These are phyloP conservation scores for Colletotrichum chrysophilum DNA, from an alignment of 2,329 filamentous ascomycete genomes.

Conservation along the genomic window DNA sequence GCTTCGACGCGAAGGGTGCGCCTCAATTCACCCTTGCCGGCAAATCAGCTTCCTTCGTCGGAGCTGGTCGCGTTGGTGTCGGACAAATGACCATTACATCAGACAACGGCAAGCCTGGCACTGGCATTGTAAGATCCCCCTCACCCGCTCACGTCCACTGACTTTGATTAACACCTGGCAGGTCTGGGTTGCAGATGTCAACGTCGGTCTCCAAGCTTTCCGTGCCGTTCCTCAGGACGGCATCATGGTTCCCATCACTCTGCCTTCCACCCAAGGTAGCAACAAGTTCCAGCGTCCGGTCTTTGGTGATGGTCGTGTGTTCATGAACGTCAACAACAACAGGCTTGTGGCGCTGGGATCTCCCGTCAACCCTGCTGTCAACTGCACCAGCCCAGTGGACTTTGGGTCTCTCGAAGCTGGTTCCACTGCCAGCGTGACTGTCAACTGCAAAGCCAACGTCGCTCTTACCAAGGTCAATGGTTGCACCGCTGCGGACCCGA, in stretches of 20 bases:
- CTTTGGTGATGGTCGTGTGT: slow-evolving; percentile 43
- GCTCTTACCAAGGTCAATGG: slow-evolving; percentile 39
- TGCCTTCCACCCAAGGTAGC: slow-evolving; percentile 40
- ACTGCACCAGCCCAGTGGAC: slow-evolving; percentile 42
- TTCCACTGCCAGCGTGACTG: slow-evolving; percentile 28
- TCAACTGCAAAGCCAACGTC: slow-evolving; percentile 43
- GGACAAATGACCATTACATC: slow-evolving; percentile 41
- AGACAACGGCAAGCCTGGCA: slow-evolving; percentile 37
- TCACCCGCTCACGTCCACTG: no score
- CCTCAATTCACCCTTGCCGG: slow-evolving; percentile 39
- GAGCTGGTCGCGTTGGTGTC: slow-evolving; percentile 33
- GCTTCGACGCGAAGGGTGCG: slow-evolving; percentile 21
- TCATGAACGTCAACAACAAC: slow-evolving; percentile 35
- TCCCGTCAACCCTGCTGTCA: slow-evolving; percentile 45
- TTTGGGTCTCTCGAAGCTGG: slow-evolving; percentile 43
- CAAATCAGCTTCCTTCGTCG: slow-evolving; percentile 23
- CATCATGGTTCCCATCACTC: slow-evolving; percentile 34
- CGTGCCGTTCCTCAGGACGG: slow-evolving; percentile 43
- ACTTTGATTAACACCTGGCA: background rate
- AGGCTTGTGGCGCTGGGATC: slow-evolving; percentile 39
- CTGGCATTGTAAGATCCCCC: slow-evolving; percentile 31
- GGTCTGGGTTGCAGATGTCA: slow-evolving; percentile 44
- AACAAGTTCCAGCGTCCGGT: slow-evolving; percentile 44
- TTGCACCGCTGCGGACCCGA: slow-evolving; percentile 36
- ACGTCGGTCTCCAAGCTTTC: slow-evolving; percentile 42